phyloP scores from a whole-genome alignment of 1,284 basidiomycete species.

The Ceratobasidium sp. region DNA sequence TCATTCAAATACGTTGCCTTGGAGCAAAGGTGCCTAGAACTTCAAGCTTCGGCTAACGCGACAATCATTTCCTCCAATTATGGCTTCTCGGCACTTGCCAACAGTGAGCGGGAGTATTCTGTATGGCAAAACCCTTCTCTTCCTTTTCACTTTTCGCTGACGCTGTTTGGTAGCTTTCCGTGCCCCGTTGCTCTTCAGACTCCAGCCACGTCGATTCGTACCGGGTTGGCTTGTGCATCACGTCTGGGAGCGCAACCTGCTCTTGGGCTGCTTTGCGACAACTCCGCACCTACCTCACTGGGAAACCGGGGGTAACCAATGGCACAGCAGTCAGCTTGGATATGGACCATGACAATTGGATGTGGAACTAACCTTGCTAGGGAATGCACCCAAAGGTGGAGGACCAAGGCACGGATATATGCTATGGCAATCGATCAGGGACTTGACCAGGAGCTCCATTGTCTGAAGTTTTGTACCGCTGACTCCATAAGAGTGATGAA shows the following conservation, averaged over 20 bases:
- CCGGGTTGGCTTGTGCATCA: slow-evolving; percentile 20
- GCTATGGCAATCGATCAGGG: background rate
- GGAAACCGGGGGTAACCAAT: slow-evolving; percentile 21
- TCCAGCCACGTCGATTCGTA: slow-evolving; percentile 39
- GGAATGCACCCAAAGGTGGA: background rate
- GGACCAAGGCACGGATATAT: too few species aligned
- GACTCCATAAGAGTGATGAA: too few species aligned
- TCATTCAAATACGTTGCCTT: slow-evolving; percentile 15
- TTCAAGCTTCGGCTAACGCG: background rate
- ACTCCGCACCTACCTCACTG: slow-evolving; percentile 29
- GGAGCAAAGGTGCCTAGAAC: slow-evolving; percentile 31
- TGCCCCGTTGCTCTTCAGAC: slow-evolving; percentile 14
- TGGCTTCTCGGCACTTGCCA: slow-evolving; percentile 4
- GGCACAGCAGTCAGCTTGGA: slow-evolving; percentile 21
- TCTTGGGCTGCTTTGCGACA: slow-evolving; percentile 34
- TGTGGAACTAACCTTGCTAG: slow-evolving; percentile 8
- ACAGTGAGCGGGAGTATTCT: slow-evolving; percentile 4
- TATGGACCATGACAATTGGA: slow-evolving; percentile 39
- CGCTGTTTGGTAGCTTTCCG: background rate
- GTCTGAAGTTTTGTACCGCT: background rate
- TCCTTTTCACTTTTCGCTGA: background rate
- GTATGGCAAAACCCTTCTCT: background rate
- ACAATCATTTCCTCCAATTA: slow-evolving; percentile 22
- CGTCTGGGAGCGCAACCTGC: background rate
- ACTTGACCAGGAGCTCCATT: background rate